A percentile compares a stretch with the other conserved stretches of the same genome.
Conservation (phyloP, 306 rosid genomes). For the Coriaria nepalensis region DNA sequence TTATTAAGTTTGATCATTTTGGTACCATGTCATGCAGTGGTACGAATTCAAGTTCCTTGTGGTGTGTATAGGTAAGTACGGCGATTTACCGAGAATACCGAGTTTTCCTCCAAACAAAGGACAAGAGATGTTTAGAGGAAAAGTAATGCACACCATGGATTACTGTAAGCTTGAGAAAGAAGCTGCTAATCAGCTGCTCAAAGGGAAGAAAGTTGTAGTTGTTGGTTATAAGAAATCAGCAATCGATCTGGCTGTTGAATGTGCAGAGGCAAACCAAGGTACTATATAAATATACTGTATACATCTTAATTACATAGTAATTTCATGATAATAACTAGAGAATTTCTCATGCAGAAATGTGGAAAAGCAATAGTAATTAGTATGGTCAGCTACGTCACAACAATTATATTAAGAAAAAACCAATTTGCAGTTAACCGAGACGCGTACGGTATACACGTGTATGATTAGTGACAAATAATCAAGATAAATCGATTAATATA, state of each 20-base stretch:
- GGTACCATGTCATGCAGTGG: slow-evolving; percentile 20
- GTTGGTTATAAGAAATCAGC: slow-evolving; percentile 48
- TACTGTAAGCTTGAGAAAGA: slow-evolving; percentile 38
- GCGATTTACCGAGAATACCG: slow-evolving; percentile 40
- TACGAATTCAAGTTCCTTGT: slow-evolving; percentile 45
- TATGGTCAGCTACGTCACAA: too few species aligned
- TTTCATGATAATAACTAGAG: too few species aligned
- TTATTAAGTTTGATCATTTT: neutral
- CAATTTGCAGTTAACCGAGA: too few species aligned
- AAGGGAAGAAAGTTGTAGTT: slow-evolving; percentile 36
- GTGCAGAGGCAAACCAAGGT: slow-evolving; percentile 49
- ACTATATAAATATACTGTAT: neutral
- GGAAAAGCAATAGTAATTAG: too few species aligned
- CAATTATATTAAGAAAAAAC: too few species aligned
- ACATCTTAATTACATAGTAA: too few species aligned
- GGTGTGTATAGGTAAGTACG: slow-evolving; percentile 46
- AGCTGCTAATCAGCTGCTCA: slow-evolving; percentile 22
- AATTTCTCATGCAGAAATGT: too few species aligned
- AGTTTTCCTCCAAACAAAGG: slow-evolving; percentile 23
- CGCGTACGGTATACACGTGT: too few species aligned
- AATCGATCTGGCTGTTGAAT: slow-evolving; percentile 43
- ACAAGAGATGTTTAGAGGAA: slow-evolving; percentile 33
- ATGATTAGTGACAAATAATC: too few species aligned
- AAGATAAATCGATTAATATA: too few species aligned
- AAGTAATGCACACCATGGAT: slow-evolving; percentile 38